Base-by-base conservation (phyloP, 1,139 yeast species). In the Zygoascus meyerae region DNA sequence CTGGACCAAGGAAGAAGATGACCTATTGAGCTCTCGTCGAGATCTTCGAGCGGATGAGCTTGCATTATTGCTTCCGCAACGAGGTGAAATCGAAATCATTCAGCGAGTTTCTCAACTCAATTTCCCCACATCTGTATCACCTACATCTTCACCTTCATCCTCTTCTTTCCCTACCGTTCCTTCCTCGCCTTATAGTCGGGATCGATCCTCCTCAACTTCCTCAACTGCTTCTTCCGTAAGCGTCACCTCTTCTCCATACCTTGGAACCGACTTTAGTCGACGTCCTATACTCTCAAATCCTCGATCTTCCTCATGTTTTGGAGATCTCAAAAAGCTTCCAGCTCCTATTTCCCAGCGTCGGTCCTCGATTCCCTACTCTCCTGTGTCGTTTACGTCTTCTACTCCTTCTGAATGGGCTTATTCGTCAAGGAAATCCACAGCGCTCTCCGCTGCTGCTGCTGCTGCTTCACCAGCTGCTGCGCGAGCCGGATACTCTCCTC, bases 1-100 rank as follows among this genome's bases (percentile, higher is more conserved):
- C 14, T 66, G 70, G 70, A 47, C 75, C 1, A 76, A 77, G 65
- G 95, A 86, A 55, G 95, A 87, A 64, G 92, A 84, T 59, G 80
- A 83, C 50, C 67, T 87, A 47, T 62, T 83, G 37, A 70, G 77
- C 44, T 74, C 78, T 49, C 72, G 90, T 45, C 69, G 76, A 37
- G 85, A 83, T 50, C 67, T 87, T 32, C 75, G 85, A 31, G 75
- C 84, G 57, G 86, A 85, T 11, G 95, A 87, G 63, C 69, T 87
- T 40, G 77, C 85, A 9, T 80, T 86, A 35, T 66, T 86, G 44
- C 69, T 87, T 42, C 90, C 92, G 5, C 78, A 77, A 51, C 74
- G 87, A 52, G 74, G 92, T 0, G 92, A 83, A 59, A 73, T 73
- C n/a, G 94, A 85, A 55, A 86, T 86, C 34, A 73, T 78, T 72